phyloP scores from a whole-genome alignment of 2,329 filamentous ascomycete species.

The Tricladium varicosporioides region DNA sequence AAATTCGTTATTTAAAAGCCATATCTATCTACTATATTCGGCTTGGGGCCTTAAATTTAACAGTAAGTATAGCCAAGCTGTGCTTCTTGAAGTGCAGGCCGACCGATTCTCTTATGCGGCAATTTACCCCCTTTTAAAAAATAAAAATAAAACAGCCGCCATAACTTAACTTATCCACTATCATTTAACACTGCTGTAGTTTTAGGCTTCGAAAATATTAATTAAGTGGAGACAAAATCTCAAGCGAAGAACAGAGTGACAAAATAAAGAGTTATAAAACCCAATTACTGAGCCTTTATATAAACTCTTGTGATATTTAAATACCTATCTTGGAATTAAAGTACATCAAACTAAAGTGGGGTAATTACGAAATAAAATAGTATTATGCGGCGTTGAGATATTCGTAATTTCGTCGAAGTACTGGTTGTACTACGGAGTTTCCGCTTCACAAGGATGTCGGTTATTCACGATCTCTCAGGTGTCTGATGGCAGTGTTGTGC shows the following conservation, averaged over 20 bases:
- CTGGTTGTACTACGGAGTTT: background rate
- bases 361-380: no score
- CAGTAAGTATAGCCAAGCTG: background rate
- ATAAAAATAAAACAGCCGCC: background rate
- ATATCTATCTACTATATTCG: no score
- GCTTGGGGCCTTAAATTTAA: constrained; percentile 3
- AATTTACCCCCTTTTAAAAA: background rate
- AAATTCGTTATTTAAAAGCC: no score
- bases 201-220: constrained; percentile 7
- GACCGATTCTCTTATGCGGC: background rate
- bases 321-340: no score
- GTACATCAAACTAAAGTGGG: no score
- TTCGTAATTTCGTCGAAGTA: background rate
- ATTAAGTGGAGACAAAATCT: background rate
- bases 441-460: background rate
- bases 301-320: no score
- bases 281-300: background rate
- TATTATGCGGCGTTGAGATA: no score
- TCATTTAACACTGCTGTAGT: constrained; percentile 3
- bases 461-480: no score
- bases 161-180: constrained; percentile 2
- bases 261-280: background rate
- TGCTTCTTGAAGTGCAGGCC: background rate
- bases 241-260: background rate
- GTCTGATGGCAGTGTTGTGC: no score